phyloP scores from a whole-genome alignment of 495 filamentous ascomycete species.

The Aspergillus asperescens region DNA sequence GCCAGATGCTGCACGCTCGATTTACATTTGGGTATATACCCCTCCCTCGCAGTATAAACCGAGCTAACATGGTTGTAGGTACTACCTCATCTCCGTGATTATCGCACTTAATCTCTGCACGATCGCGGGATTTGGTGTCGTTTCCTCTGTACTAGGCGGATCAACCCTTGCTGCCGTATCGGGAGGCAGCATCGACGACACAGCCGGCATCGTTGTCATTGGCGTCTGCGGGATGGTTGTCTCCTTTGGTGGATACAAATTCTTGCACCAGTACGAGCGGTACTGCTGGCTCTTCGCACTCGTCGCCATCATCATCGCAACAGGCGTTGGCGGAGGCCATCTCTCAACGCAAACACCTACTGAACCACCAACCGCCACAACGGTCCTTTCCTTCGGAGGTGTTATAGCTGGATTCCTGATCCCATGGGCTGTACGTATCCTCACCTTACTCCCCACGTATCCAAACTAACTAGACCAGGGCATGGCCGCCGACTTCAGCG shows the following conservation, averaged over 20 bases:
- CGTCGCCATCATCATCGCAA: conserved; percentile 47
- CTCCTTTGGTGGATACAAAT: conserved; percentile 47
- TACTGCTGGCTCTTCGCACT: conserved; percentile 54
- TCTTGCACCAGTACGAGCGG: conserved; percentile 49
- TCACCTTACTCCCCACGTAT: no score
- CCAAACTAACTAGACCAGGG: conserved; percentile 2
- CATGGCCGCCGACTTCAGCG: conserved; percentile 13
- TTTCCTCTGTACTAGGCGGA: conserved; percentile 27
- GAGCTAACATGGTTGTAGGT: conserved; percentile 6
- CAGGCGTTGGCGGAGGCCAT: conserved; percentile 44
- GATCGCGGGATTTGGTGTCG: conserved; percentile 12
- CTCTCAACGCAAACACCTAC: conserved; percentile 6
- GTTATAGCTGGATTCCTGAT: conserved; percentile 14
- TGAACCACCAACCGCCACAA: conserved; percentile 23
- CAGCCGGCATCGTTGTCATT: conserved; percentile 47
- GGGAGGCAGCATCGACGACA: conserved; percentile 42
- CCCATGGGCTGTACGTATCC: conserved; percentile 9
- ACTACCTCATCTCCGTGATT: conserved; percentile 27
- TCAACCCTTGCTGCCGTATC: conserved; percentile 49
- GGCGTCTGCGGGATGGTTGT: conserved; percentile 43
- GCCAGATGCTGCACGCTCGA: conserved; percentile 52
- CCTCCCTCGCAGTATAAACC: background rate
- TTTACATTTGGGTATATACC: conserved; percentile 45
- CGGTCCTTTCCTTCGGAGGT: conserved; percentile 15
- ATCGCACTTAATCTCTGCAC: conserved; percentile 13